Percentiles rank a stretch among this genome's conserved stretches.
phyloP scores from a whole-genome alignment of 345 rosid genomes.

The Erodium maritimum region DNA sequence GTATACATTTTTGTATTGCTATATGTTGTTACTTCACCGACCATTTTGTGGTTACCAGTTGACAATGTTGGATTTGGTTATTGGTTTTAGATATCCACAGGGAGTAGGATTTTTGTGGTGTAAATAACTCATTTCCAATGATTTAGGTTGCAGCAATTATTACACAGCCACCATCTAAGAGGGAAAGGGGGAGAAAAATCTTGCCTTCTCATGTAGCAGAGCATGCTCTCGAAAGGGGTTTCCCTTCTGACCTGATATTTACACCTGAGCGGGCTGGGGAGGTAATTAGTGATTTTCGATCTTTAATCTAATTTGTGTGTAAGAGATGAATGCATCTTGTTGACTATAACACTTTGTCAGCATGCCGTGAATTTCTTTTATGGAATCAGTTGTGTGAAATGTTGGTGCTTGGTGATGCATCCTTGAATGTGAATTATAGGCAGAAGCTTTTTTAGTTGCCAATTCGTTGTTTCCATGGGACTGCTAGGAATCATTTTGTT shows the following conservation, averaged over 20 bases:
- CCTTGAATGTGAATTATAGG: background rate
- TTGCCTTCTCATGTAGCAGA: slow-evolving; percentile 79
- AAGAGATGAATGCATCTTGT: background rate
- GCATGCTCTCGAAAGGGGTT: slow-evolving; percentile 69
- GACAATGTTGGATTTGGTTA: background rate
- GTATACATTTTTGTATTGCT: background rate
- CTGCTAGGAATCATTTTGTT: background rate
- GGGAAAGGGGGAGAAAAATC: slow-evolving; percentile 70
- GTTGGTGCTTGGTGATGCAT: background rate
- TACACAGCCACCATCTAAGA: slow-evolving; percentile 76
- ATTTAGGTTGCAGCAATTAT: slow-evolving; percentile 84
- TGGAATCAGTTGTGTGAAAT: no score
- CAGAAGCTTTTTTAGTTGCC: background rate
- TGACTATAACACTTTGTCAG: background rate
- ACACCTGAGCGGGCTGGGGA: slow-evolving; percentile 83
- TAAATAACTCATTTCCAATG: slow-evolving; percentile 3
- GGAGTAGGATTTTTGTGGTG: background rate
- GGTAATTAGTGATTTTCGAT: slow-evolving; percentile 26
- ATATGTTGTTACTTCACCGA: no score
- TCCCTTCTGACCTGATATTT: slow-evolving; percentile 65
- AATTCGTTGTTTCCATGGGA: background rate
- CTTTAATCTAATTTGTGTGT: slow-evolving; percentile 4
- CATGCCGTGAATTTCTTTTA: no score
- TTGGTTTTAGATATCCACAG: background rate
- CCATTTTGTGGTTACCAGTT: background rate